A percentile compares a stretch with the other conserved stretches of the same genome.
These are phyloP conservation scores for Gracilaria vermiculophylla DNA, from an alignment of 23 red algal genomes.

Conservation along the genomic window DNA sequence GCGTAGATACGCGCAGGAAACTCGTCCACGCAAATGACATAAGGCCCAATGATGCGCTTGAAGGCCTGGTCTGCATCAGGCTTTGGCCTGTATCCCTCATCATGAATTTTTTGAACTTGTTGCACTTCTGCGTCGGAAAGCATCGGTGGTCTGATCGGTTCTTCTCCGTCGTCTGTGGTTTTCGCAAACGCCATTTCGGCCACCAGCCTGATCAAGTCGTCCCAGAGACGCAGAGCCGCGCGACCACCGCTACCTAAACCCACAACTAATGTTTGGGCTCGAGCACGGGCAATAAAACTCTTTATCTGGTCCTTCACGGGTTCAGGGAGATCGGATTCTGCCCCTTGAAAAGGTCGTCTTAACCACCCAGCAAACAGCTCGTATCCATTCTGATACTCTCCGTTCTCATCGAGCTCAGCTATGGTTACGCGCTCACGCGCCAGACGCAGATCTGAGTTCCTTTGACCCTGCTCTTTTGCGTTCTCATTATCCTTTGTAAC, in stretches of 20 bases:
- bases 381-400: conserved; percentile 46
- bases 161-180: conserved; percentile 9
- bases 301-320: conserved; percentile 36
- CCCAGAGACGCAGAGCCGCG: conserved; percentile 42
- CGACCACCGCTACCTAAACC: conserved; percentile 73
- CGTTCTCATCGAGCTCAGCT: conserved; percentile 49
- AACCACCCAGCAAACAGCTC: conserved; percentile 59
- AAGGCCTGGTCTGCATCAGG: not conserved
- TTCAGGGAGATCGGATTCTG: conserved; percentile 21
- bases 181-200: conserved; percentile 34
- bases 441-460: not conserved
- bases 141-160: conserved; percentile 21
- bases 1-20: conserved; percentile 56
- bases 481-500: conserved; percentile 16
- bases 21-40: conserved; percentile 55
- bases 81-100: not conserved
- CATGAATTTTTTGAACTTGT: conserved; percentile 12
- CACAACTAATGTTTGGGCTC: conserved; percentile 59
- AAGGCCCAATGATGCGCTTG: not conserved
- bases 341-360: not conserved
- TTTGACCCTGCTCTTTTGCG: conserved; percentile 2
- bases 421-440: conserved; percentile 32
- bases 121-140: conserved; percentile 9
- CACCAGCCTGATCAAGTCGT: conserved; percentile 49
- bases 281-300: conserved; percentile 36